These are phyloP conservation scores for Perilla frutescens DNA, from an alignment of 257 asterid genomes.

Conservation along the genomic window DNA sequence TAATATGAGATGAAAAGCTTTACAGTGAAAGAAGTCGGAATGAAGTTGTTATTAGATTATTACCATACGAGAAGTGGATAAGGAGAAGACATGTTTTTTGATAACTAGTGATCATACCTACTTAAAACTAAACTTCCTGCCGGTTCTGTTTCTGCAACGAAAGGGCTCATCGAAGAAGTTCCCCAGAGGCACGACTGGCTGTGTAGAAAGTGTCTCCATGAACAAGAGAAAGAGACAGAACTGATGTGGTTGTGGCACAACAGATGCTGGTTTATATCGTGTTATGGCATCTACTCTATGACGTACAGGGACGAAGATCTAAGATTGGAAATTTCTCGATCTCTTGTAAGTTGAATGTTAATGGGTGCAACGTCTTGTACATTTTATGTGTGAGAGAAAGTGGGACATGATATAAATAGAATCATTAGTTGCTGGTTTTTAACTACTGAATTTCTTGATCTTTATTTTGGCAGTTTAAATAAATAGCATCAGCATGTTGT, in stretches of 20 bases:
- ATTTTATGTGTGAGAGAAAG: too few species aligned
- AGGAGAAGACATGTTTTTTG: not conserved
- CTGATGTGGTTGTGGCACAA: not conserved
- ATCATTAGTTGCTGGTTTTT: not conserved
- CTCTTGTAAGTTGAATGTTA: not conserved
- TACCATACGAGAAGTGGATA: not conserved
- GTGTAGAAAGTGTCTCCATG: not conserved
- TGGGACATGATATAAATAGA: not conserved
- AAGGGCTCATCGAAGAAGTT: not conserved
- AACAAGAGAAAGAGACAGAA: not conserved
- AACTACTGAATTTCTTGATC: not conserved
- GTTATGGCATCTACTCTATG: too few species aligned
- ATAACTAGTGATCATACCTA: not conserved
- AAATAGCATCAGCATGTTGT: not conserved
- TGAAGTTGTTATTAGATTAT: constrained; percentile 3
- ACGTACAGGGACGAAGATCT: not conserved
- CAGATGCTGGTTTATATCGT: too few species aligned
- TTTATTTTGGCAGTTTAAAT: not conserved
- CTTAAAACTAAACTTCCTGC: not conserved
- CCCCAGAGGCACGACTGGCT: not conserved
- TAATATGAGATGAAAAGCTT: not conserved
- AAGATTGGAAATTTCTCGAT: not conserved
- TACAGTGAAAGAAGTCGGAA: not conserved
- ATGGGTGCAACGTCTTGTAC: not conserved
- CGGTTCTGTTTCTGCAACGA: not conserved